These are phyloP conservation scores for Pichia californica DNA, from an alignment of 805 yeast genomes.

Conservation along the genomic window DNA sequence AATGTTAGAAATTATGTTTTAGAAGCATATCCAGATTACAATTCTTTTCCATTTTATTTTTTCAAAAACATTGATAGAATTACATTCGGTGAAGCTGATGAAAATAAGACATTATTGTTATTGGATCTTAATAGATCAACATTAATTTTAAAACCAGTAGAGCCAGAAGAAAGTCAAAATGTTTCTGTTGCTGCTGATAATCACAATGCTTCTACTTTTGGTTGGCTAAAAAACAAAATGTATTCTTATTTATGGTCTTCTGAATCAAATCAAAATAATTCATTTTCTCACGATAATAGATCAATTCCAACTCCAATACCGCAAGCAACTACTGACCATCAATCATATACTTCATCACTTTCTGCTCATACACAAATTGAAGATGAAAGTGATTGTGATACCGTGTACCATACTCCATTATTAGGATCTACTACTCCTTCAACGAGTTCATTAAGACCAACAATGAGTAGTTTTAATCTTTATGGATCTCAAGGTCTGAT, in stretches of 20 bases:
- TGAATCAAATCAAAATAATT: background rate
- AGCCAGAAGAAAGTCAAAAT: conserved; percentile 18
- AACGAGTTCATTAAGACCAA: conserved; percentile 9
- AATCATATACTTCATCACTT: background rate
- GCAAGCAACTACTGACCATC: no score
- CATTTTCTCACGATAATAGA: background rate
- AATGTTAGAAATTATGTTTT: conserved; percentile 62
- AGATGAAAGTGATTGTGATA: conserved; percentile 18
- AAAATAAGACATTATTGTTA: conserved; percentile 43
- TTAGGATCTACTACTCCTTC: conserved; percentile 15
- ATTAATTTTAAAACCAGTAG: conserved; percentile 59
- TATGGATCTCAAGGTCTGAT: conserved; percentile 14
- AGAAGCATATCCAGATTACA: conserved; percentile 39
- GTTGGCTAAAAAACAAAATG: conserved; percentile 24
- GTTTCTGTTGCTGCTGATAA: conserved; percentile 8
- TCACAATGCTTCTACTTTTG: conserved; percentile 13
- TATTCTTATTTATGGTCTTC: conserved; percentile 13
- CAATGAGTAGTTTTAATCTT: conserved; percentile 12
- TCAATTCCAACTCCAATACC: no score
- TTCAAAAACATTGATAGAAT: conserved; percentile 52
- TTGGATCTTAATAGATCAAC: conserved; percentile 65
- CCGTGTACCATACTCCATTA: conserved; percentile 25
- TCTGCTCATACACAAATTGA: background rate
- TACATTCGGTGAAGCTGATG: conserved; percentile 58
- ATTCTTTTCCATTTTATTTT: conserved; percentile 44